Base-by-base conservation (phyloP, 202 grass and related monocot genomes). In the Schoenoplectus triqueter region DNA sequence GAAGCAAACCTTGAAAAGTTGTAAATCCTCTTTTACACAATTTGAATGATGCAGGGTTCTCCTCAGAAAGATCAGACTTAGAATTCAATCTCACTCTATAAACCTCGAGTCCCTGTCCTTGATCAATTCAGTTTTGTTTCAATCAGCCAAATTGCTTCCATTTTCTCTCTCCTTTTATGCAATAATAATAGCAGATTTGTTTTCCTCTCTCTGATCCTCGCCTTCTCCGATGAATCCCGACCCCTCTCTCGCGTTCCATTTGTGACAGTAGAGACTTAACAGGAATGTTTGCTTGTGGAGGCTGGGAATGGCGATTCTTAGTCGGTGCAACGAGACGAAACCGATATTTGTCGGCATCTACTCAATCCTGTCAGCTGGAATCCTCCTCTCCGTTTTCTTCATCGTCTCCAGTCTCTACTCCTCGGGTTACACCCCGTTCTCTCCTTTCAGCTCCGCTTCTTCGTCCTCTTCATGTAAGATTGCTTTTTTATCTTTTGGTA, bases 311-410 rank as follows among this genome's bases (percentile, higher is more conserved):
- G 81, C 85, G 52, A 22, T 72, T 68, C 80, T 71, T 4, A 84
- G 15, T 79, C 61, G 71, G 11, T 75, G 82, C 45, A 63, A 77
- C 20, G 89, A 90, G 45, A 76, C 88, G 41, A 94, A 90, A 65
- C 86, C 93, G 7, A 31, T 94, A 6, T 95, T 98, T 83, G 71
- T 91, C 2, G 96, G 89, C 60, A 94, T 95, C 88, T 99, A 94
- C 80, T 85, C 88, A 7, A 88, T 86, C 62, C 89, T 94, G n/a
- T 62, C 93, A 22, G 87, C 84, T 59, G 90, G 96, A 42, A 89
- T 94, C 82, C 84, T 94, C 70, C 90, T 99, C 84, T 92, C 93
- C 61, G 69, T 86, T 2, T 73, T 96, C 86, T 93, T 99, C 90
- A 82, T 96, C 88, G 82, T 91, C 21, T 86, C 92, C 84, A 88